Evolutionary conservation across 2,329 filamentous ascomycete genomes (phyloP).

Genomic region (Blastomyces emzantsi): DNA sequence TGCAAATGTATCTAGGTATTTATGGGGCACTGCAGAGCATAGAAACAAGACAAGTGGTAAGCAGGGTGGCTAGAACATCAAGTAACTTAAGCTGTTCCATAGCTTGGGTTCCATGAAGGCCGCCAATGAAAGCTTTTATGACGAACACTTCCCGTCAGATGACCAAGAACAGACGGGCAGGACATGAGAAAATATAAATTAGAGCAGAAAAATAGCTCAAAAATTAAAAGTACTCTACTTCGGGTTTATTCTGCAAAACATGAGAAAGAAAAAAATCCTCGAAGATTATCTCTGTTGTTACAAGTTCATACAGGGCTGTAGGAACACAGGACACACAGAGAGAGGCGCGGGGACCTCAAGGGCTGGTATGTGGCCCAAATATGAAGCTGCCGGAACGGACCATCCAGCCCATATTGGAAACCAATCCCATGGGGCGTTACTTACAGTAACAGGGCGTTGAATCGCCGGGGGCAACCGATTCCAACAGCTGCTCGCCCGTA

Average conservation of each 20-base stretch:
- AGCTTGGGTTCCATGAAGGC: background rate
- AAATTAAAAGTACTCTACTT: background rate
- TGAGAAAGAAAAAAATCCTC: background rate
- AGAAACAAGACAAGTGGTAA: background rate
- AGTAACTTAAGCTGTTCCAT: background rate
- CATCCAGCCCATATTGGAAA: constrained; percentile 1
- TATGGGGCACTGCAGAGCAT: background rate
- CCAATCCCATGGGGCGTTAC: background rate
- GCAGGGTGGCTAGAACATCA: background rate
- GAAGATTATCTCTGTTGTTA: background rate
- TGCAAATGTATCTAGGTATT: background rate
- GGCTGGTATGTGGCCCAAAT: background rate
- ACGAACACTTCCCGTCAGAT: background rate
- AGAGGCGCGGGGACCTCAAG: background rate
- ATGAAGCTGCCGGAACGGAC: background rate
- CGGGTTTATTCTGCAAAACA: background rate
- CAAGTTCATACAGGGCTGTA: background rate
- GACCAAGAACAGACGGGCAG: background rate
- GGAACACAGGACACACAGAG: background rate
- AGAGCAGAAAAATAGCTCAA: background rate
- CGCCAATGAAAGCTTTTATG: background rate
- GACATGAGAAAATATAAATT: background rate
- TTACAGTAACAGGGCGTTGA: constrained; percentile 5
- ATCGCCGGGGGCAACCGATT: constrained; percentile 2
- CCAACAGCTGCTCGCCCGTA: background rate